Evolutionary conservation across 192 early-diverging fungal species (phyloP), one percentile per base, ranked within the genome.

Genomic region (Entomortierella chlamydospora): DNA sequence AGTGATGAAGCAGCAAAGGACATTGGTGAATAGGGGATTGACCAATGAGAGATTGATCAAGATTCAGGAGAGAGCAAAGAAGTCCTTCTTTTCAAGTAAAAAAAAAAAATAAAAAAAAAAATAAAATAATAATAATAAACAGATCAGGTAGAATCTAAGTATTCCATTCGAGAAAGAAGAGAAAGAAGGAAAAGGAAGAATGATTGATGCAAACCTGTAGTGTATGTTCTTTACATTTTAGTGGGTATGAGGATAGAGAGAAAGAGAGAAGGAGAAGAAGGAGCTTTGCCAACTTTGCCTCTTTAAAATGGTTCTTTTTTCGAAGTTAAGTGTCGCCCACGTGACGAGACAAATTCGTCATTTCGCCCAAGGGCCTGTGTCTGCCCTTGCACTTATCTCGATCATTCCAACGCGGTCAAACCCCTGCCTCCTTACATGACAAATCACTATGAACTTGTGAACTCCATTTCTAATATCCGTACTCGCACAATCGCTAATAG

Each of bases 71-170:
- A 20, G 33, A 30, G 47, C 4, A 47, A 47, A 47, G 20, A 7
- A 37, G 10, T 37, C 34, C 15, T 8, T n/a, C 22, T 58, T n/a
- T 59, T 22, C 30, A 26, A 47, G 29, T 47, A 25, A 47, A 26
- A 26, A 43, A 22, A 28, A 2, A 39, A 37, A 56, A 42, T 37
- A 54, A 29, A 20, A 41, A 20, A 34, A 43, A 29, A 20, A 54
- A 65, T 2, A 42, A 55, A 10, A 55, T 25, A 53, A 30, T 15
- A 23, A 67, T 56, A 26, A 7, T 55, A 22, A 64, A 52, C 30
- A 39, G 33, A 50, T 23, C 15, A 50, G 49, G 22, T 50, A 50
- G 20, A 50, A 50, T 5, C 20, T 50, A 10, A 37, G 34, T 37
- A 37, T 10, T 37, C 34, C 34, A 37, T 7, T 10, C 34, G 34